phyloP scores from a whole-genome alignment of 2,329 filamentous ascomycete genomes.

The Alternaria gaisen region DNA sequence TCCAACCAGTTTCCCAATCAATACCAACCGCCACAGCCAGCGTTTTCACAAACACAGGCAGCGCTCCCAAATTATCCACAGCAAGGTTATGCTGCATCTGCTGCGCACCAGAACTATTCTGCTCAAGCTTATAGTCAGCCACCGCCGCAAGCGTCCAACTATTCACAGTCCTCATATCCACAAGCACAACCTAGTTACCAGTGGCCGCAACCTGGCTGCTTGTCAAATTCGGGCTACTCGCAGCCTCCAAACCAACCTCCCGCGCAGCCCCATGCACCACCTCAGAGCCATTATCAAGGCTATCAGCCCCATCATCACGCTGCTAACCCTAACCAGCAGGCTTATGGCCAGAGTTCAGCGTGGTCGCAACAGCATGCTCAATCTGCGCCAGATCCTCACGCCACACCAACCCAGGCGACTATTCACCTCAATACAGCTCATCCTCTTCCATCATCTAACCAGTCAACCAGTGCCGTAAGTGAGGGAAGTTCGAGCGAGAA shows the following conservation, averaged over 20 bases:
- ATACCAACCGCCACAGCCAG: constrained; percentile 39
- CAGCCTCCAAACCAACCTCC: constrained; percentile 33
- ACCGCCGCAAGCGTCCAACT: constrained; percentile 25
- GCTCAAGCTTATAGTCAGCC: constrained; percentile 37
- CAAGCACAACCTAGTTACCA: constrained; percentile 32
- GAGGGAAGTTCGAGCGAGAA: constrained; percentile 34
- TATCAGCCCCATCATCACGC: constrained; percentile 32
- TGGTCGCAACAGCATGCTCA: constrained; percentile 32
- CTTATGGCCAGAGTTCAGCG: constrained; percentile 33
- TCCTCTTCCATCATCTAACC: constrained; percentile 13
- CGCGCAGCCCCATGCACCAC: constrained; percentile 33
- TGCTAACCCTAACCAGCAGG: constrained; percentile 33
- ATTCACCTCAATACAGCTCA: constrained; percentile 30
- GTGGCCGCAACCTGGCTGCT: constrained; percentile 39
- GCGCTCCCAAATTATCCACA: constrained; percentile 31
- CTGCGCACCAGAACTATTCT: constrained; percentile 32
- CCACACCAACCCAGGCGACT: constrained; percentile 40
- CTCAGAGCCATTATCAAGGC: constrained; percentile 26
- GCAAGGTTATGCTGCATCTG: constrained; percentile 33
- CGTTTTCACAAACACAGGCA: constrained; percentile 37
- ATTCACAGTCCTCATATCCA: constrained; percentile 31
- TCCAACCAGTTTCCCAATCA: constrained; percentile 36
- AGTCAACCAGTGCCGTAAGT: constrained; percentile 26
- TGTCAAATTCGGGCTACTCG: constrained; percentile 31
- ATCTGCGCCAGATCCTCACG: constrained; percentile 33